Base-by-base conservation (phyloP, 1,284 basidiomycete genomes). In the Boletus semigastroideus region DNA sequence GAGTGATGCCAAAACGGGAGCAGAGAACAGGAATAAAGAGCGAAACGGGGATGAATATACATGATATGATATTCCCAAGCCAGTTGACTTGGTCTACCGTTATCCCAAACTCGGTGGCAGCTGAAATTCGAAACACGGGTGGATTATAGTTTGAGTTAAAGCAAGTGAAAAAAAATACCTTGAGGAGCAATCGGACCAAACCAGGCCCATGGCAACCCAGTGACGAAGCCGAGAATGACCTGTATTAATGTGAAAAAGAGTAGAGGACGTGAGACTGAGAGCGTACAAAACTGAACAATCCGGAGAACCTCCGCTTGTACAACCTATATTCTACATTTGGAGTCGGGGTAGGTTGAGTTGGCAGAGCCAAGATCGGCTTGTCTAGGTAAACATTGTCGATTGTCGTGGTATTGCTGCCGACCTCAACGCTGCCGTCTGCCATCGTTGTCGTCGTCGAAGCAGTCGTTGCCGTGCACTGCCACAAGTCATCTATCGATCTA, bases 101-200 rank as follows among this genome's bases (percentile, higher is more conserved):
- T 51, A 87, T 80, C 10, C 74, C 72, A 59, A 89, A 88, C 37
- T 87, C 79, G 2, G 61, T 55, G 8, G 78, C 77, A 58, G 78
- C 87, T 90, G 49, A 25, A 47, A 51, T 22, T 42, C 33, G 16
- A n/a, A 25, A 25, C 25, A 34, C 8, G 14, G n/a, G 33, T 34
- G 1, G 8, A 25, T 25, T 25, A 25, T 25, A 25, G 14, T 11
- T 17, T 3, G 27, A 27, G n/a, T 27, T 12, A 17, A 9, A 17
- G 16, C 20, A 19, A 25, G 14, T 16, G 8, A 27, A 16, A 10
- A 30, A 28, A 10, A 16, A 36, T 52, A 90, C 88, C 75, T 56
- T 81, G 67, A 42, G 81, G 82, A 0, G 89, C 74, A 49, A 92
- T 89, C 2, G 90, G 86, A 10, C 87, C 89, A 62, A 91, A 92